Evolutionary conservation across 305 asterid genomes (phyloP).

Genomic region (Andrographis paniculata): DNA sequence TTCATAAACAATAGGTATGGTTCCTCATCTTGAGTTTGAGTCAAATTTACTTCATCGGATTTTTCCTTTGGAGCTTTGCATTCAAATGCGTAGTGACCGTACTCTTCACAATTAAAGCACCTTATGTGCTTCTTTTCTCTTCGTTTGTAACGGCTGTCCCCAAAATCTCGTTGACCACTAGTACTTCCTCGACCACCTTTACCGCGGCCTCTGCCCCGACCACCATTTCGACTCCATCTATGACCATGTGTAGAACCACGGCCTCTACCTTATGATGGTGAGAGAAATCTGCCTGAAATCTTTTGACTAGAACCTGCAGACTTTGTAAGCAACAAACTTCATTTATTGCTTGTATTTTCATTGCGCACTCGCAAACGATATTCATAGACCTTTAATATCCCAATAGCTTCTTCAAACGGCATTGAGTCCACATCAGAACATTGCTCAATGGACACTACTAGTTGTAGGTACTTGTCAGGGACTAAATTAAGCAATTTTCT

Average conservation of each 20-base stretch:
- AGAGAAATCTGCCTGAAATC: neutral
- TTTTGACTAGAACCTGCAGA: neutral
- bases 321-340: neutral
- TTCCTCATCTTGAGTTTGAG: neutral
- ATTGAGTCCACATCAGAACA: neutral
- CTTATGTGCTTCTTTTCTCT: too few relatives aligned
- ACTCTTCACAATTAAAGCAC: too few relatives aligned
- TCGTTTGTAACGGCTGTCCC: neutral
- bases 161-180: neutral
- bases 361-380: neutral
- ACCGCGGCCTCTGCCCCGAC: neutral
- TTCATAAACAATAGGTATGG: neutral
- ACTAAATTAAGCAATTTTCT: neutral
- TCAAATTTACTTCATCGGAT: too few relatives aligned
- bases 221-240: neutral
- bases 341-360: neutral
- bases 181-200: neutral
- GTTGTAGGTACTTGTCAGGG: neutral
- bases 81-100: too few relatives aligned
- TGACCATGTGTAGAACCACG: neutral
- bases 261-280: neutral
- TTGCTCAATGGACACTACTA: too few relatives aligned
- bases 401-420: neutral
- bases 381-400: neutral
- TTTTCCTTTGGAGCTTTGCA: too few relatives aligned